phyloP scores from a whole-genome alignment of 2,329 filamentous ascomycete genomes.

The Rhexocercosporidium sp. region DNA sequence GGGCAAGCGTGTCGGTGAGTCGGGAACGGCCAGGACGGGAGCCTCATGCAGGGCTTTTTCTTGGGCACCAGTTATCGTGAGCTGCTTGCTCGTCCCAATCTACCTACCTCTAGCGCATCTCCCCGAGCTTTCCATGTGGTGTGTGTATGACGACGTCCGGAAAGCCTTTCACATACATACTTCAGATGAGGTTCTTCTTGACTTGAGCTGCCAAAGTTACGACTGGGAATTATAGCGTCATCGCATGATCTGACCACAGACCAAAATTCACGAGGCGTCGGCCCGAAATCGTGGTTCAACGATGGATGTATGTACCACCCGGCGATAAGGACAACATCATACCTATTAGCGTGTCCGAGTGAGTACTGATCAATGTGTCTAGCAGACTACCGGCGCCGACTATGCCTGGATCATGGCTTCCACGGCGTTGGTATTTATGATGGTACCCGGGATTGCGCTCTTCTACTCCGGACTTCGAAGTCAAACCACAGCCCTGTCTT shows the following conservation, averaged over 20 bases:
- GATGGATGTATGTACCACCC: slow-evolving; percentile 13
- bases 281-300: slow-evolving; percentile 1
- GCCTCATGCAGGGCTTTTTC: slow-evolving; percentile 3
- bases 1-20: slow-evolving; percentile 1
- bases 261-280: slow-evolving; percentile 1
- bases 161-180: not conserved
- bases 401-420: slow-evolving; percentile 76
- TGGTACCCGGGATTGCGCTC: slow-evolving; percentile 88
- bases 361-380: not conserved
- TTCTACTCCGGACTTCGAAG: slow-evolving; percentile 90
- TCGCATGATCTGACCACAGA: slow-evolving; percentile 8
- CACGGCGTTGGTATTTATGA: slow-evolving; percentile 81
- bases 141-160: slow-evolving; percentile 10
- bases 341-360: not conserved
- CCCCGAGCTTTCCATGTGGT: slow-evolving; percentile 1
- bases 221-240: not conserved
- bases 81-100: not conserved
- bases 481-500: slow-evolving; percentile 82
- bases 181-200: not conserved
- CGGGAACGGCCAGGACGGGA: not conserved
- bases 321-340: not conserved
- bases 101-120: not conserved
- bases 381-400: slow-evolving; percentile 7
- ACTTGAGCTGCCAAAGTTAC: not conserved
- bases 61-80: not conserved